Conservation (phyloP, 2,329 filamentous ascomycete species). For the Microsporum audouinii region DNA sequence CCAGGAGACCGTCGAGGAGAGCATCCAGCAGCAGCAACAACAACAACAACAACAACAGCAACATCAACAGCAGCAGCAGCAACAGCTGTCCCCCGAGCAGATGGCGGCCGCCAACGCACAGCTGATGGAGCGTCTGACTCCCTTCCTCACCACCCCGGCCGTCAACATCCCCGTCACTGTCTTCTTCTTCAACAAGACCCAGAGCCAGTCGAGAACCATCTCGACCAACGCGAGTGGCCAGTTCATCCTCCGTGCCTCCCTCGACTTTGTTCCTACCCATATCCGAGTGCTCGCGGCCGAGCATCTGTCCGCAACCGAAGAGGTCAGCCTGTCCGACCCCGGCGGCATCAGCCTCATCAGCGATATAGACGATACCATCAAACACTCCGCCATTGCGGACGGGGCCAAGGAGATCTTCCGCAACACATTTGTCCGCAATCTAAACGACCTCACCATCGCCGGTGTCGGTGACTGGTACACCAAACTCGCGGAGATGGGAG, state of each 20-base stretch:
- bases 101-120: constrained; percentile 70
- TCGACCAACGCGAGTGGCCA: constrained; percentile 82
- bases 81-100: constrained; percentile 52
- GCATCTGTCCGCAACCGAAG: constrained; percentile 66
- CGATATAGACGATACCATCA: constrained; percentile 96
- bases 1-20: constrained; percentile 56
- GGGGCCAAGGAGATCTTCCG: constrained; percentile 91
- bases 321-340: constrained; percentile 64
- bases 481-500: constrained; percentile 63
- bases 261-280: constrained; percentile 85
- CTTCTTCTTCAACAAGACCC: constrained; percentile 83
- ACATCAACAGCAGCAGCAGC: background rate
- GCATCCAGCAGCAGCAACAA: background rate
- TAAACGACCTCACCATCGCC: constrained; percentile 68
- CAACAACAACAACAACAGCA: too few species aligned
- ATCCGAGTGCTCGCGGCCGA: constrained; percentile 80
- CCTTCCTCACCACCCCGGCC: constrained; percentile 78
- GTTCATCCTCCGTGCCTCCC: constrained; percentile 64
- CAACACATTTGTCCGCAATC: constrained; percentile 84
- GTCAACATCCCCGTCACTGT: constrained; percentile 69
- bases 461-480: constrained; percentile 88
- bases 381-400: constrained; percentile 78
- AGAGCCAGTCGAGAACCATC: constrained; percentile 73
- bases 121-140: constrained; percentile 73
- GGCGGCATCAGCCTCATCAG: constrained; percentile 84